Percentiles rank a stretch among this genome's conserved stretches.
These are phyloP conservation scores for Amanita pallidorosea DNA, from an alignment of 768 basidiomycete genomes.

Conservation along the genomic window DNA sequence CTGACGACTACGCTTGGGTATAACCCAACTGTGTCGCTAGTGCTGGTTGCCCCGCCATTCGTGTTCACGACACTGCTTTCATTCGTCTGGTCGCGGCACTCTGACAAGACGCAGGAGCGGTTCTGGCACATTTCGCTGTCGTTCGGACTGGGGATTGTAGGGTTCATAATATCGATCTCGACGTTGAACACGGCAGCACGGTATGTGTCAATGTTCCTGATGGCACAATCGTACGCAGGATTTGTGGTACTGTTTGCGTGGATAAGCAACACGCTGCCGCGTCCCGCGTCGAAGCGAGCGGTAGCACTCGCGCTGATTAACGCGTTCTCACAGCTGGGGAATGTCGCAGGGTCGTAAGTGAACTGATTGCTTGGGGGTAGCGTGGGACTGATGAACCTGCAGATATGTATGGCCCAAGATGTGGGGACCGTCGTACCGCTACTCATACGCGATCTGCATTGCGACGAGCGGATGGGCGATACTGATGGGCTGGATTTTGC, in stretches of 20 bases:
- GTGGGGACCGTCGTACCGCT: conserved; percentile 61
- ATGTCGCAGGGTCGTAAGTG: conserved; percentile 71
- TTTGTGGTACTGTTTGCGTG: conserved; percentile 51
- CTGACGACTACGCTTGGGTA: conserved; percentile 65
- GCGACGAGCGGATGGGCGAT: conserved; percentile 40
- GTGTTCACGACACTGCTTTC: conserved; percentile 51
- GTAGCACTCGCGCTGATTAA: conserved; percentile 76
- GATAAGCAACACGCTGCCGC: conserved; percentile 48
- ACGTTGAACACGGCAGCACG: conserved; percentile 61
- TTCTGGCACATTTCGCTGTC: conserved; percentile 59
- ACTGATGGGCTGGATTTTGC: conserved; percentile 39
- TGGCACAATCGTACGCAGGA: conserved; percentile 69
- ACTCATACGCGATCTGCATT: conserved; percentile 69
- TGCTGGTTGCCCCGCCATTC: conserved; percentile 81
- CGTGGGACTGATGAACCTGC: conserved; percentile 5
- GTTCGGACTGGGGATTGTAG: conserved; percentile 52
- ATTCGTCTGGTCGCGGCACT: conserved; percentile 49
- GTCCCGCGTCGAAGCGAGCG: conserved; percentile 73
- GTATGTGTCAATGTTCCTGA: conserved; percentile 69
- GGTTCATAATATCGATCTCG: conserved; percentile 61
- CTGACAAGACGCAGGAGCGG: conserved; percentile 67
- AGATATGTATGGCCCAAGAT: conserved; percentile 56
- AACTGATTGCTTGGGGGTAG: neutral
- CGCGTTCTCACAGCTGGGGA: conserved; percentile 75
- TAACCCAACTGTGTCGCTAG: conserved; percentile 49